A percentile compares a stretch with the other conserved stretches of the same genome.
These are phyloP conservation scores for Lactifluus piperatus DNA, from an alignment of 768 basidiomycete species.

Conservation along the genomic window DNA sequence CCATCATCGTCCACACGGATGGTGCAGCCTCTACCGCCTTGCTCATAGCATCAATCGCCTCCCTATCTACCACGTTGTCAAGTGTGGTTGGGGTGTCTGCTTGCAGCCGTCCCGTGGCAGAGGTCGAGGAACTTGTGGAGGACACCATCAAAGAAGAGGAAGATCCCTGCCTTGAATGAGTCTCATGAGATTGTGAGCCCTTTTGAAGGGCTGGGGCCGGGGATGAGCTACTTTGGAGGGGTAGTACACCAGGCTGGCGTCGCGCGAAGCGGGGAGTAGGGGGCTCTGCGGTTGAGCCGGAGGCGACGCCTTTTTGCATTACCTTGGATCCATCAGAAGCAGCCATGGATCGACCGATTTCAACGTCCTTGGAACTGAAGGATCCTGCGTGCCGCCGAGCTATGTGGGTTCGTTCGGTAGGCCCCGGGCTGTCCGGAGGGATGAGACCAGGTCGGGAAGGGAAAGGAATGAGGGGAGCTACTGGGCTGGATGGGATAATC, in stretches of 20 bases:
- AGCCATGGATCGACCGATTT: slow-evolving; percentile 73
- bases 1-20: slow-evolving; percentile 74
- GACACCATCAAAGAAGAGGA: slow-evolving; percentile 35
- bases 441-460: slow-evolving; percentile 18
- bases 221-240: slow-evolving; percentile 1
- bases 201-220: background rate
- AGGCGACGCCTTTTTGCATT: slow-evolving; percentile 39
- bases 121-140: slow-evolving; percentile 33
- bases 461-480: slow-evolving; percentile 20
- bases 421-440: slow-evolving; percentile 25
- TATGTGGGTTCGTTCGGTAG: slow-evolving; percentile 32
- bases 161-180: slow-evolving; percentile 38
- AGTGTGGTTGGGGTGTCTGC: slow-evolving; percentile 46
- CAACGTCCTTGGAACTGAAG: slow-evolving; percentile 87
- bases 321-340: slow-evolving; percentile 41
- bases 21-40: slow-evolving; percentile 73
- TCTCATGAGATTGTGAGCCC: slow-evolving; percentile 12
- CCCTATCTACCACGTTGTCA: slow-evolving; percentile 63
- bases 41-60: slow-evolving; percentile 71
- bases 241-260: slow-evolving; percentile 20
- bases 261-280: slow-evolving; percentile 24
- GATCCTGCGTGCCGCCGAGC: slow-evolving; percentile 87
- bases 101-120: slow-evolving; percentile 30
- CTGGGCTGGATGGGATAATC: slow-evolving; percentile 28
- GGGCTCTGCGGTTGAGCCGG: slow-evolving; percentile 21